Conservation (phyloP, 73 alveolate genomes). For the Effrenium voratum region DNA sequence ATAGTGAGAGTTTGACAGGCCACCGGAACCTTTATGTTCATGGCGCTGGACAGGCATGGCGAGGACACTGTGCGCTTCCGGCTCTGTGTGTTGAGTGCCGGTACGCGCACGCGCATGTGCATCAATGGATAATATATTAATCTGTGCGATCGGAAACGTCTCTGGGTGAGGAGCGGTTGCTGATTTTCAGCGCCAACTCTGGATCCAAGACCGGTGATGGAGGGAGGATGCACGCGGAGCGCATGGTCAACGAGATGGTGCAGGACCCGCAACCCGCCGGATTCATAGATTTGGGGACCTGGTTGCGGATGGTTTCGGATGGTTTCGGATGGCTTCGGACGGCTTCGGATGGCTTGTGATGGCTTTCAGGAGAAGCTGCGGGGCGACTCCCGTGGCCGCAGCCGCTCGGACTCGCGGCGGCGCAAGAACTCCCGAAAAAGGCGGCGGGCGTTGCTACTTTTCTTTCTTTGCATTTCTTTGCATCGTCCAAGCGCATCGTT, state of each 20-base stretch:
- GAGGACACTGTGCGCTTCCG: not conserved
- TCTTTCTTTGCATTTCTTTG: too few relatives aligned
- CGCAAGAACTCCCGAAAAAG: constrained; percentile 58
- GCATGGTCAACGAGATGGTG: constrained; percentile 82
- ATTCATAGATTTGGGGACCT: not conserved
- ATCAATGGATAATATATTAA: not conserved
- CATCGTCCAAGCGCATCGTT: not conserved
- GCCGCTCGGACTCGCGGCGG: constrained; percentile 65
- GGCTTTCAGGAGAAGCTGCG: constrained; percentile 60
- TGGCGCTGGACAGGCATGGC: constrained; percentile 92
- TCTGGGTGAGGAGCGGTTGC: constrained; percentile 55
- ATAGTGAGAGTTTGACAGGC: not conserved
- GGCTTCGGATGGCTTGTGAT: not conserved
- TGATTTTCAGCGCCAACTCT: constrained; percentile 71
- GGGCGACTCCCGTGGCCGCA: constrained; percentile 58
- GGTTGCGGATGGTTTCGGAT: not conserved
- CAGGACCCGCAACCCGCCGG: constrained; percentile 17
- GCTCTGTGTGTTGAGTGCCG: not conserved
- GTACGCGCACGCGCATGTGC: not conserved
- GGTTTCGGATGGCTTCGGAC: not conserved
- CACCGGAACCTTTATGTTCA: constrained; percentile 87
- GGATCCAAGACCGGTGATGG: constrained; percentile 81
- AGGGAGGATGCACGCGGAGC: constrained; percentile 76
- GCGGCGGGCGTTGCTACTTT: too few relatives aligned
- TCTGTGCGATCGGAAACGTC: too few relatives aligned